phyloP scores from a whole-genome alignment of 345 rosid genomes.

The Hypericum androsaemum region DNA sequence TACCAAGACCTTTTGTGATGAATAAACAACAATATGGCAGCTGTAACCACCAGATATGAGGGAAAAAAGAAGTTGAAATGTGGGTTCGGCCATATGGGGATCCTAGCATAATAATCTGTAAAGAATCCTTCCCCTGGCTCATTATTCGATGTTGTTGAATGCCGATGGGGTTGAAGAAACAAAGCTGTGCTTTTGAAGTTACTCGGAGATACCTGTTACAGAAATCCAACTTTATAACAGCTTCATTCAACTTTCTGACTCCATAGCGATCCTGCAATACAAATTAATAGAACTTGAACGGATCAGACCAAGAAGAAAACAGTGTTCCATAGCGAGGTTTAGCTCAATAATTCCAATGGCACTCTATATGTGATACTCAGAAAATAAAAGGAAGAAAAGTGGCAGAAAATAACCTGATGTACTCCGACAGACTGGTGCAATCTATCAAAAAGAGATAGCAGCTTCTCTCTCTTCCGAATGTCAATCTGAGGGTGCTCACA shows the following conservation, averaged over 20 bases:
- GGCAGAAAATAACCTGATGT: conserved; percentile 8
- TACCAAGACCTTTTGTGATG: too few relatives aligned
- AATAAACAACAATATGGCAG: too few relatives aligned
- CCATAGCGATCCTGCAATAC: conserved; percentile 16
- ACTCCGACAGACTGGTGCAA: conserved; percentile 7
- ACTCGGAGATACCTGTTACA: conserved; percentile 14
- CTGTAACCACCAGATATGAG: too few relatives aligned
- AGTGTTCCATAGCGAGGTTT: too few relatives aligned
- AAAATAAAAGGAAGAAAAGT: neutral
- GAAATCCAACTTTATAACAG: conserved; percentile 14
- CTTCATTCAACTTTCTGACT: conserved; percentile 15
- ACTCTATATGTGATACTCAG: neutral
- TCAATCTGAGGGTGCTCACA: conserved; percentile 21
- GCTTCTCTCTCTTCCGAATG: conserved; percentile 3
- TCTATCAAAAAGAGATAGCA: conserved; percentile 10
- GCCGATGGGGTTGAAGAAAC: neutral
- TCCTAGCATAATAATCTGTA: too few relatives aligned
- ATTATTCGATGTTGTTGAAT: neutral
- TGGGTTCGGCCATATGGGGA: too few relatives aligned
- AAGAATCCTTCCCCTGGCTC: too few relatives aligned
- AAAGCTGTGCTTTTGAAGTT: neutral
- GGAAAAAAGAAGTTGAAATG: too few relatives aligned
- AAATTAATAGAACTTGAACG: neutral
- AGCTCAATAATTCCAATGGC: neutral
- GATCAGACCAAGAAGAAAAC: neutral